Evolutionary conservation across 2,329 filamentous ascomycete genomes (phyloP), one percentile per base, ranked within the genome.

Genomic region (Microsporum audouinii): DNA sequence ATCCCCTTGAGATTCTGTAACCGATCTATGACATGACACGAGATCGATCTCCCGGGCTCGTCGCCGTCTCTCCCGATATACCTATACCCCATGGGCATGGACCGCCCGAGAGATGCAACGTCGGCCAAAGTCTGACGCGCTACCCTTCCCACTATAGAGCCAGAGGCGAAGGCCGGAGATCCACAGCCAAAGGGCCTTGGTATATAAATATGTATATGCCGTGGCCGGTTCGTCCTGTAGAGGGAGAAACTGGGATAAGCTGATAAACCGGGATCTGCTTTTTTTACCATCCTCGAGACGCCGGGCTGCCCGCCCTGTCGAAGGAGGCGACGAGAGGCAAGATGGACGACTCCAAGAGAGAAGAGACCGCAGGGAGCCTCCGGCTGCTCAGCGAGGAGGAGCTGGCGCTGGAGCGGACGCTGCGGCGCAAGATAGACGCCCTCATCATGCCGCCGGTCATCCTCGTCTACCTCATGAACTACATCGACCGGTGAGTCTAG

Each of bases 401-500:
- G 63, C 69, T 68, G 49, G 63, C 62, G 1, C 57, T 73, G 3
- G 73, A 77, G 67, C 73, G 70, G 63, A 71, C 73, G 61, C 68
- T 77, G 51, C 68, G 70, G 2, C 65, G 68, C 3, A 71, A 70
- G 36, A 75, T 77, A 56, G 75, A 77, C 60, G 34, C 62, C 27
- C 58, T 72, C 29, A 71, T 76, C 41, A 75, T 76, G 72, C 75
- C 75, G 6, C 63, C 75, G 56, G 70, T 77, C 8, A 73, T 77
- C 61, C 63, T 72, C 8, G 71, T 76, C 7, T 77, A 77, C 61
- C 66, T 76, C 36, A 75, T 77, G 73, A 77, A 76, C 66, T 77
- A 76, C 56, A 76, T 77, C 56, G 75, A 77, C 63, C 70, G 75
- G 73, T 75, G 66, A 23, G 68, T 63, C 23, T 33, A 69, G 17